These are phyloP conservation scores for Verticillium albo-atrum DNA, from an alignment of 2,329 filamentous ascomycete species.

Conservation along the genomic window DNA sequence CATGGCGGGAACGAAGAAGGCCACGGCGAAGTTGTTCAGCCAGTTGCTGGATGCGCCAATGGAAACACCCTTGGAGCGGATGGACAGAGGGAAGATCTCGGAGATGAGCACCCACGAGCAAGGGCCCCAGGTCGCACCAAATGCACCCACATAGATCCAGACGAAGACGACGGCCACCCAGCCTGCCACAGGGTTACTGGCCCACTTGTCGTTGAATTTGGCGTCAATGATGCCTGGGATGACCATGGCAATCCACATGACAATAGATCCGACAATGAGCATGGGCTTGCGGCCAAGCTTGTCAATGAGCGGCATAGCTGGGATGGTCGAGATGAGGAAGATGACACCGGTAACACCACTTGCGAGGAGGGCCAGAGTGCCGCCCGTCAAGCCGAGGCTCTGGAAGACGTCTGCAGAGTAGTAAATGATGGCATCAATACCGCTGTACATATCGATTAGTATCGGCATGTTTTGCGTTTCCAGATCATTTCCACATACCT, in stretches of 20 bases:
- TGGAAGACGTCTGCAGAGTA: constrained; percentile 41
- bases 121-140: constrained; percentile 21
- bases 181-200: constrained; percentile 24
- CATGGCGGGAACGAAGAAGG: constrained; percentile 49
- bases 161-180: constrained; percentile 31
- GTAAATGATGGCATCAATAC: constrained; percentile 42
- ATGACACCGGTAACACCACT: constrained; percentile 55
- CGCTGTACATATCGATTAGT: constrained; percentile 7
- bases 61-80: constrained; percentile 58
- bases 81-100: constrained; percentile 51
- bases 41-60: constrained; percentile 41
- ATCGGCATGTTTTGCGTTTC: not conserved
- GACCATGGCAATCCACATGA: constrained; percentile 31
- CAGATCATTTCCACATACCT: constrained; percentile 16
- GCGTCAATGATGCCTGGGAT: constrained; percentile 33
- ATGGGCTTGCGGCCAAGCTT: constrained; percentile 33
- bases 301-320: constrained; percentile 29
- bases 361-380: constrained; percentile 42
- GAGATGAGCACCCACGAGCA: constrained; percentile 28
- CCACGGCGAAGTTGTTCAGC: constrained; percentile 41
- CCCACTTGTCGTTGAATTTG: constrained; percentile 29
- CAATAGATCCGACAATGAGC: constrained; percentile 26
- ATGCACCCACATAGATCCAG: constrained; percentile 6
- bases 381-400: constrained; percentile 33
- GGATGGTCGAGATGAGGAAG: constrained; percentile 40